These are phyloP conservation scores for Aethionema arabicum DNA, from an alignment of 345 rosid genomes.

Conservation along the genomic window DNA sequence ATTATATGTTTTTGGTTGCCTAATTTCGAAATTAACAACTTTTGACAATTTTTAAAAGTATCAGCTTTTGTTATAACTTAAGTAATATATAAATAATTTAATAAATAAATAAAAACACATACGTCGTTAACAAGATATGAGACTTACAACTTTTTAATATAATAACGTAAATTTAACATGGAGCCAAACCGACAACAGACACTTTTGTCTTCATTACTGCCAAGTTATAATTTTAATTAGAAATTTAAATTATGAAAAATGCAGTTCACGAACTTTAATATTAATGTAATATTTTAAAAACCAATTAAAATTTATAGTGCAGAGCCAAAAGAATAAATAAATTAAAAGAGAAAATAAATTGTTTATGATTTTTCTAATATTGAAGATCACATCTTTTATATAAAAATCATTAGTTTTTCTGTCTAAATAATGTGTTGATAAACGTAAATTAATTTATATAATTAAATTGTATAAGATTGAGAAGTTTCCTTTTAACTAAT, in stretches of 20 bases:
- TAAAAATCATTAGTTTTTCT: too few species aligned
- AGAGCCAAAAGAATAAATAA: too few species aligned
- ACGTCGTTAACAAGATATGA: constrained; percentile 36
- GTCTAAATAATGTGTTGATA: too few species aligned
- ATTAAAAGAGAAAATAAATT: too few species aligned
- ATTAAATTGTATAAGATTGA: too few species aligned
- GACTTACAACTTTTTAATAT: constrained; percentile 24
- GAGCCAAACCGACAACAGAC: constrained; percentile 41
- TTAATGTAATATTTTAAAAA: too few species aligned
- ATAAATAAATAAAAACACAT: constrained; percentile 30
- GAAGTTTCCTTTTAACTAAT: too few species aligned
- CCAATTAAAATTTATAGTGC: too few species aligned
- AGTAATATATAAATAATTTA: too few species aligned
- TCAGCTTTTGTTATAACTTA: constrained; percentile 32
- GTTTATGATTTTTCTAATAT: too few species aligned
- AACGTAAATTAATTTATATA: too few species aligned
- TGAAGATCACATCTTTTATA: too few species aligned
- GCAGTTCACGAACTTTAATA: constrained; percentile 9
- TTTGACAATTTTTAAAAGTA: constrained; percentile 31
- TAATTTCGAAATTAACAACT: constrained; percentile 39
- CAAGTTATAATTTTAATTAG: constrained; percentile 26
- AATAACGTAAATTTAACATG: constrained; percentile 32
- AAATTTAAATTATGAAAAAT: constrained; percentile 10
- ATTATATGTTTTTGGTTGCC: constrained; percentile 28
- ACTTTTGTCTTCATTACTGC: constrained; percentile 41